These are phyloP conservation scores for Leccinellum luteum DNA, from an alignment of 768 basidiomycete species.

Conservation along the genomic window DNA sequence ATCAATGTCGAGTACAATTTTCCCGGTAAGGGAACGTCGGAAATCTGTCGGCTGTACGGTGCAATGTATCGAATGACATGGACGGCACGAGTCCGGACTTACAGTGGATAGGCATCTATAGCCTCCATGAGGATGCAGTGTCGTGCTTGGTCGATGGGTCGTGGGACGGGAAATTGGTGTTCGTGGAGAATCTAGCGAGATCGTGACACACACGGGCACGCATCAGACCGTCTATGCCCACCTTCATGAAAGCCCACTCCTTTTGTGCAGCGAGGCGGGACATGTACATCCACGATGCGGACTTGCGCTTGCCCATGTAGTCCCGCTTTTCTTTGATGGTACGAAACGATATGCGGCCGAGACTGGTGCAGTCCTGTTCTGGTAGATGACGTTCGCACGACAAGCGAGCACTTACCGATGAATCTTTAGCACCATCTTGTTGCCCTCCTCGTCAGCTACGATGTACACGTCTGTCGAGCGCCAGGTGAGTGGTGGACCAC, in stretches of 20 bases:
- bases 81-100: conserved; percentile 26
- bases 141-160: conserved; percentile 89
- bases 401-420: conserved; percentile 60
- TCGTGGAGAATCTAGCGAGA: conserved; percentile 76
- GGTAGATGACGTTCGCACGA: background rate
- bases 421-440: conserved; percentile 88
- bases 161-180: conserved; percentile 90
- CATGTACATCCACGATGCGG: conserved; percentile 99
- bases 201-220: background rate
- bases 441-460: conserved; percentile 81
- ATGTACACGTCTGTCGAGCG: conserved; percentile 68
- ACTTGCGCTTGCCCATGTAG: conserved; percentile 92
- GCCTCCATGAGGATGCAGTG: conserved; percentile 97
- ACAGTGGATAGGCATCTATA: conserved; percentile 94
- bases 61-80: background rate
- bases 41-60: conserved; percentile 73
- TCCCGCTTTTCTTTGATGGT: conserved; percentile 96
- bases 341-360: conserved; percentile 97
- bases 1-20: conserved; percentile 89
- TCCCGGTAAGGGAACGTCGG: conserved; percentile 80
- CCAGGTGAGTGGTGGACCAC: conserved; percentile 4
- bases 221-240: conserved; percentile 25
- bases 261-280: conserved; percentile 94
- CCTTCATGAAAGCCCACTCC: conserved; percentile 99
- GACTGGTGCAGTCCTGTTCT: conserved; percentile 43